A percentile compares a stretch with the other conserved stretches of the same genome.
Conservation (phyloP, 2,329 filamentous ascomycete species). For the Calonectria pauciramosa region DNA sequence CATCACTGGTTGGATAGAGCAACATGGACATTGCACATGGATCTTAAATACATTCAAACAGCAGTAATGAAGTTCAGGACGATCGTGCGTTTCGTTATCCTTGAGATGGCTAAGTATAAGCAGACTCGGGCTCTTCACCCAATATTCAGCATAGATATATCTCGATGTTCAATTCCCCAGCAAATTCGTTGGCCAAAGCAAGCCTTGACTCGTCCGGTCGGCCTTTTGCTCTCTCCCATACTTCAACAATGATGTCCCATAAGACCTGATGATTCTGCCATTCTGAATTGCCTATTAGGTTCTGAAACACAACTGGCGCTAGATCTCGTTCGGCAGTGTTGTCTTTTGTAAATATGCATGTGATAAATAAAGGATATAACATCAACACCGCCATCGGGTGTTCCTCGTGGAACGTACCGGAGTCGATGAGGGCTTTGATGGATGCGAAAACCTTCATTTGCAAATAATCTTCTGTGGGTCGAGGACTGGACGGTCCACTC, state of each 20-base stretch:
- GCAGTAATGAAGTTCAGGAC: too few species aligned
- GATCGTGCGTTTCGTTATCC: neutral
- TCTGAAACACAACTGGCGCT: constrained; percentile 12
- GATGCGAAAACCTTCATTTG: constrained; percentile 16
- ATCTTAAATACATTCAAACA: too few species aligned
- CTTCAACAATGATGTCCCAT: constrained; percentile 18
- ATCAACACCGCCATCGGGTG: neutral
- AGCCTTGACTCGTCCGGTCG: neutral
- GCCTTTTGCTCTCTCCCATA: constrained; percentile 10
- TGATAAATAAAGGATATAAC: constrained; percentile 22
- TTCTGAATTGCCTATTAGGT: constrained; percentile 12
- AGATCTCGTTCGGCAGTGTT: constrained; percentile 10
- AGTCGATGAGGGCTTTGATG: constrained; percentile 13
- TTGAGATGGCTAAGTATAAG: too few species aligned
- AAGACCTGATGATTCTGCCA: constrained; percentile 13
- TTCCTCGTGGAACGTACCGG: neutral
- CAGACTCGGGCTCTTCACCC: neutral
- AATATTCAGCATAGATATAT: constrained; percentile 7
- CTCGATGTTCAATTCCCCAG: constrained; percentile 17
- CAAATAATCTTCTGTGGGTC: neutral
- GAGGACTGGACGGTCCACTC: too few species aligned
- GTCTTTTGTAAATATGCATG: constrained; percentile 3
- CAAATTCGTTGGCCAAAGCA: constrained; percentile 14
- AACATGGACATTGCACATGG: too few species aligned
- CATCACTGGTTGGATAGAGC: too few species aligned